These are phyloP conservation scores for Rhodomyrtus psidioides DNA, from an alignment of 441 rosid species.

Conservation along the genomic window DNA sequence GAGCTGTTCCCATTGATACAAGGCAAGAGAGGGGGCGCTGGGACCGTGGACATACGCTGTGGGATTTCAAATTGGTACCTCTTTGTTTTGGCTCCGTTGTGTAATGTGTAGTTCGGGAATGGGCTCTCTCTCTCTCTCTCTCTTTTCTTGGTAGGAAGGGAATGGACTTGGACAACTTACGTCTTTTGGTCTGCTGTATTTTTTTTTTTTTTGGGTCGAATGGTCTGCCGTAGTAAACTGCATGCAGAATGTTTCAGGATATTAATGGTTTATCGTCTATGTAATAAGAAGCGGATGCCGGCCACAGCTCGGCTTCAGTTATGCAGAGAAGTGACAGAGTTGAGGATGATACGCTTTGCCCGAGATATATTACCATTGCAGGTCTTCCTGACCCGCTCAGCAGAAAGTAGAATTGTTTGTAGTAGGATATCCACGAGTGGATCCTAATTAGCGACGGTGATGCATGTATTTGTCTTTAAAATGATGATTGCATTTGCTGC, in stretches of 20 bases:
- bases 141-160: neutral
- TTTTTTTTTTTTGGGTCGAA: no score
- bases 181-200: neutral
- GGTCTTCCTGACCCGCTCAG: neutral
- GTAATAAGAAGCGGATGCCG: neutral
- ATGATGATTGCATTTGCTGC: neutral
- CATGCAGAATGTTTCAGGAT: neutral
- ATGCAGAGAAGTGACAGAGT: neutral
- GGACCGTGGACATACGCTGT: neutral
- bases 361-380: neutral
- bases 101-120: neutral
- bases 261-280: neutral
- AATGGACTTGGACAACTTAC: neutral
- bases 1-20: neutral
- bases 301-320: neutral
- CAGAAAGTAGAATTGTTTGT: neutral
- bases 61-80: neutral
- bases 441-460: neutral
- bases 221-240: neutral
- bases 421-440: neutral
- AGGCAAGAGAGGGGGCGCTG: neutral
- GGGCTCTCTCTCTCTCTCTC: neutral
- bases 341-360: neutral
- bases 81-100: neutral
- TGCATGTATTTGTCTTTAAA: neutral